Conservation (phyloP, 805 yeast genomes). For the Peterozyma toletana region DNA sequence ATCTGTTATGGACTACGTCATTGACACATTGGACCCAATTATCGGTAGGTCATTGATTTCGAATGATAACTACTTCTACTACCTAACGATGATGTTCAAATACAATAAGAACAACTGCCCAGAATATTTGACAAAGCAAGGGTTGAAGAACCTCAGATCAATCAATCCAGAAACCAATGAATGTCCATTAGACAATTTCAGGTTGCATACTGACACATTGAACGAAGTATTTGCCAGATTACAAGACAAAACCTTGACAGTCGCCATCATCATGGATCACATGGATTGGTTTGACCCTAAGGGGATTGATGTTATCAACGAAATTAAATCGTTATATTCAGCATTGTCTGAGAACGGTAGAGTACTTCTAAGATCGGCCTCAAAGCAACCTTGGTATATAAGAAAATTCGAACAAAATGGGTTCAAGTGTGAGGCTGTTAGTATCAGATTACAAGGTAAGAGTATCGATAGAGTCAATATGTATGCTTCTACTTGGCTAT, state of each 20-base stretch:
- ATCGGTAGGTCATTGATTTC: slow-evolving; percentile 57
- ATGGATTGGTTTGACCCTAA: slow-evolving; percentile 84
- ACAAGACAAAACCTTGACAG: slow-evolving; percentile 54
- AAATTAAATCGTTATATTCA: slow-evolving; percentile 54
- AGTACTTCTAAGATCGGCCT: slow-evolving; percentile 71
- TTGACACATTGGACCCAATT: slow-evolving; percentile 75
- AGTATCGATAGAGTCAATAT: slow-evolving; percentile 77
- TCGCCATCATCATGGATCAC: slow-evolving; percentile 83
- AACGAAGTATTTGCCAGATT: slow-evolving; percentile 69
- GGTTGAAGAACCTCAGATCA: slow-evolving; percentile 40
- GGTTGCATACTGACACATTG: slow-evolving; percentile 74
- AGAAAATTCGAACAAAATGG: slow-evolving; percentile 60
- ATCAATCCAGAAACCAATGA: slow-evolving; percentile 11
- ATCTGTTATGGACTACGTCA: slow-evolving; percentile 62
- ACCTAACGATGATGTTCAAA: slow-evolving; percentile 54
- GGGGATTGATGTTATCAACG: slow-evolving; percentile 56
- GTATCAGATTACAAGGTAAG: slow-evolving; percentile 52
- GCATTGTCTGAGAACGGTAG: slow-evolving; percentile 65
- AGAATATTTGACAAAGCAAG: slow-evolving; percentile 57
- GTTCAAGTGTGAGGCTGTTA: slow-evolving; percentile 63
- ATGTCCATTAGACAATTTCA: slow-evolving; percentile 59
- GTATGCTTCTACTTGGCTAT: slow-evolving; percentile 88
- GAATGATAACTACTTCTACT: slow-evolving; percentile 72
- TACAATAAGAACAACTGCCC: slow-evolving; percentile 67
- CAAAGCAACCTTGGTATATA: slow-evolving; percentile 73